A percentile compares a stretch with the other conserved stretches of the same genome.
phyloP scores from a whole-genome alignment of 2,329 filamentous ascomycete species.

The Colletotrichum camelliae region DNA sequence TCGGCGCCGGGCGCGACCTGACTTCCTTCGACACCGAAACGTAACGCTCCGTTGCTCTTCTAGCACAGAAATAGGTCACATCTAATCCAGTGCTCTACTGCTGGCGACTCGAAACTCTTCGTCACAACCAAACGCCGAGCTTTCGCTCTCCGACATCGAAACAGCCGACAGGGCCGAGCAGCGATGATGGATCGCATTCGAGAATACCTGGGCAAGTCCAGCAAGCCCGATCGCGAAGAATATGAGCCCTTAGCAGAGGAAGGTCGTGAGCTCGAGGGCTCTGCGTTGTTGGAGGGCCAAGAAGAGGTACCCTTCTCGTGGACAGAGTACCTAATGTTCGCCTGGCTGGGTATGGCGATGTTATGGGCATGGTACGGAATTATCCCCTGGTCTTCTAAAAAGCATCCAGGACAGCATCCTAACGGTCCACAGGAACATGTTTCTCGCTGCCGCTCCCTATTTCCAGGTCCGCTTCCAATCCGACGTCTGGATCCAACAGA shows the following conservation, averaged over 20 bases:
- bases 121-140: not conserved
- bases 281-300: conserved; percentile 32
- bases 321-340: conserved; percentile 85
- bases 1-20: not conserved
- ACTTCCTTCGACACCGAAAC: not conserved
- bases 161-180: not conserved
- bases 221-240: conserved; percentile 19
- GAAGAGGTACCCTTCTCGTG: conserved; percentile 73
- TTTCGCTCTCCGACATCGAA: not conserved
- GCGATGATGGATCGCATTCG: conserved; percentile 19
- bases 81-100: not conserved
- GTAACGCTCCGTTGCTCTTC: not conserved
- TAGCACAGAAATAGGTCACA: not conserved
- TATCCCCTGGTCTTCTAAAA: not conserved
- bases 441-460: conserved; percentile 92
- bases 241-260: conserved; percentile 32
- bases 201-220: conserved; percentile 5
- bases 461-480: conserved; percentile 82
- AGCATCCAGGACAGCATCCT: not conserved
- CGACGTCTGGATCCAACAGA: conserved; percentile 73
- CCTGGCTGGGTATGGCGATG: conserved; percentile 89
- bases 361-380: conserved; percentile 87
- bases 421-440: conserved; percentile 81
- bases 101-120: not conserved
- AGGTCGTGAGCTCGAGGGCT: conserved; percentile 30